Evolutionary conservation across 2,329 filamentous ascomycete genomes (phyloP).

Genomic region (Cladophialophora yegresii): DNA sequence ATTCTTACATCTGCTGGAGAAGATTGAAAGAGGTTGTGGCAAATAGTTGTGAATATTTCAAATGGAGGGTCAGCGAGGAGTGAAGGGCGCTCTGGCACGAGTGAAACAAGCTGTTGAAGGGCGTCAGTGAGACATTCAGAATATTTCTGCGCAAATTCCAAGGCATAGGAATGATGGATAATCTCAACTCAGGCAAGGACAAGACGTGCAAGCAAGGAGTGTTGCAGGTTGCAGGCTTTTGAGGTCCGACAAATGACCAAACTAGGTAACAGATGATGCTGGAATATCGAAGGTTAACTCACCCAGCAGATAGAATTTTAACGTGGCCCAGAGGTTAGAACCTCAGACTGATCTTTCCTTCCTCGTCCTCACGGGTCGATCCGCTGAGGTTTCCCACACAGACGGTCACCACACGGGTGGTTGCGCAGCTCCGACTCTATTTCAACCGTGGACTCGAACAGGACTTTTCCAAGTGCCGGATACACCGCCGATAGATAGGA

Average conservation of each 20-base stretch:
- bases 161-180: slow-evolving; percentile 16
- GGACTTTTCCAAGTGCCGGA: background rate
- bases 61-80: slow-evolving; percentile 3
- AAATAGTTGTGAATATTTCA: slow-evolving; percentile 11
- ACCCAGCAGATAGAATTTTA: slow-evolving; percentile 23
- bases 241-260: slow-evolving; percentile 9
- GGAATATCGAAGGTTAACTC: slow-evolving; percentile 12
- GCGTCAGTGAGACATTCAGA: slow-evolving; percentile 26
- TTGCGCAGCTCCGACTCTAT: slow-evolving; percentile 6
- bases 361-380: slow-evolving; percentile 5
- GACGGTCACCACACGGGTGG: slow-evolving; percentile 9
- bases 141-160: slow-evolving; percentile 2
- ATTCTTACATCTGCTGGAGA: slow-evolving; percentile 21
- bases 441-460: background rate
- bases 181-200: slow-evolving; percentile 25
- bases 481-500: background rate
- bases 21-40: slow-evolving; percentile 11
- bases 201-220: slow-evolving; percentile 27
- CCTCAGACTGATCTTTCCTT: background rate
- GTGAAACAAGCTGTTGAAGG: slow-evolving; percentile 14
- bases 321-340: slow-evolving; percentile 13
- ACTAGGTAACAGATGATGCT: slow-evolving; percentile 20
- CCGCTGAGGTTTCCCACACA: slow-evolving; percentile 13
- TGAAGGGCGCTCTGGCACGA: slow-evolving; percentile 10
- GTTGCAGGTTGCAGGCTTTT: slow-evolving; percentile 15